Base-by-base conservation (phyloP, 768 basidiomycete genomes). In the Exsudoporus frostii region DNA sequence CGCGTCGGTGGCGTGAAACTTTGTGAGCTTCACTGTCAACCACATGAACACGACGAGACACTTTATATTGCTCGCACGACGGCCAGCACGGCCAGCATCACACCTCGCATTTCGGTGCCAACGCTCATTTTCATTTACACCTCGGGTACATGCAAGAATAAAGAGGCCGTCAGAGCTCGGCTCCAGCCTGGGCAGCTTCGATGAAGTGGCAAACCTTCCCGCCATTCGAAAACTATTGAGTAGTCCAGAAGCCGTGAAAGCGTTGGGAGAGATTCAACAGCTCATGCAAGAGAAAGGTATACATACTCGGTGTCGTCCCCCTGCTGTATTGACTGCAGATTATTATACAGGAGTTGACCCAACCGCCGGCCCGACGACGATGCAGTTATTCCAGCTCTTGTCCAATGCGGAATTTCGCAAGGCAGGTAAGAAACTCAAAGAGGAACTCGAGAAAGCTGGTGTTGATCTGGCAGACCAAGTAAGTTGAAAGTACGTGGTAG, bases 391-490 rank as follows among this genome's bases (percentile, higher is more conserved):
- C 50, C 81, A 77, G 56, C 71, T 88, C 44, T 70, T 79, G 25
- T 66, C 75, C 29, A 82, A 75, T 55, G 60, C 79, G 1, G 80
- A 81, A 52, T 84, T 87, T 53, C 72, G 78, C 50, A 71, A 67
- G 38, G 78, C 76, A 24, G 73, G 77, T 29, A 71, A 72, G 56
- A 70, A 68, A 37, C 71, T 85, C 7, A 69, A 73, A 46, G 73
- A 74, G 14, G 82, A 81, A 51, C 64, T 87, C 55, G 63, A 78
- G 47, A 81, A 80, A 32, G 82, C 83, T 20, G 86, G 84, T 6
- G 64, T 88, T n/a, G 79, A 86, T 62, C 50, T 84, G 33, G 67
- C 65, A 33, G 78, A 80, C 43, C 76, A 81, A 68, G 85, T 85
- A 57, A 48, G 76, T 55, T 25, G 30, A 19, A 37, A 29, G 19